phyloP scores from a whole-genome alignment of 1,139 yeast genomes.

The Pichia sp. region DNA sequence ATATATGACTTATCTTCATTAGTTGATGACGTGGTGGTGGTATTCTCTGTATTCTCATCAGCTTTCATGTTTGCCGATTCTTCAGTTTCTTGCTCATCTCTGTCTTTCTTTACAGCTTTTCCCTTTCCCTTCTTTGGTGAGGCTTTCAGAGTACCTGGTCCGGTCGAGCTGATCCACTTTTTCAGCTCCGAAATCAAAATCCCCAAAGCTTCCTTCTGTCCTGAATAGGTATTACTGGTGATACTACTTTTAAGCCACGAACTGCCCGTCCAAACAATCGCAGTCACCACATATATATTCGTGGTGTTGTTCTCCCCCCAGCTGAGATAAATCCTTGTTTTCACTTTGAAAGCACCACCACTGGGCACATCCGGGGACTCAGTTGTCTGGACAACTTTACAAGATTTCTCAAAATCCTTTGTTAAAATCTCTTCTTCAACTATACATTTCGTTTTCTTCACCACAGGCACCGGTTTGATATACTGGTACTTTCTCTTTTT shows the following conservation, averaged over 20 bases:
- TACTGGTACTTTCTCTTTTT: constrained; percentile 57
- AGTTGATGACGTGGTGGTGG: no score
- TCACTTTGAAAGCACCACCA: constrained; percentile 73
- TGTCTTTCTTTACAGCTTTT: constrained; percentile 8
- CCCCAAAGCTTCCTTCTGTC: constrained; percentile 69
- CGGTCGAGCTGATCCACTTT: constrained; percentile 30
- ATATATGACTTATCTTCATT: constrained; percentile 8
- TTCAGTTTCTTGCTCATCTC: constrained; percentile 10
- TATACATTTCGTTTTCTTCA: constrained; percentile 85
- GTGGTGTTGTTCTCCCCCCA: constrained; percentile 79
- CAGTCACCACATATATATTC: constrained; percentile 50
- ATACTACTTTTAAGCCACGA: constrained; percentile 88
- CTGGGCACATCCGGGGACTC: constrained; percentile 94
- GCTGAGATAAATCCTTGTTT: constrained; percentile 55
- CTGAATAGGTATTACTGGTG: constrained; percentile 87
- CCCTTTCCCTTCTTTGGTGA: constrained; percentile 4
- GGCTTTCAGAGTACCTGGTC: constrained; percentile 13
- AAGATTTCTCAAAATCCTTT: constrained; percentile 48
- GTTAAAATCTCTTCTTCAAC: constrained; percentile 65
- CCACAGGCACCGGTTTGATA: constrained; percentile 79
- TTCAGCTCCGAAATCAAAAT: constrained; percentile 52
- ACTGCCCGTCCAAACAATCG: constrained; percentile 86
- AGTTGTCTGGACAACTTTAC: constrained; percentile 59
- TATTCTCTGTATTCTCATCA: not conserved
- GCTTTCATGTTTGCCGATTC: constrained; percentile 12